Conservation (phyloP, 225 moss, liverwort and hornwort species). For the Lunularia cruciata region DNA sequence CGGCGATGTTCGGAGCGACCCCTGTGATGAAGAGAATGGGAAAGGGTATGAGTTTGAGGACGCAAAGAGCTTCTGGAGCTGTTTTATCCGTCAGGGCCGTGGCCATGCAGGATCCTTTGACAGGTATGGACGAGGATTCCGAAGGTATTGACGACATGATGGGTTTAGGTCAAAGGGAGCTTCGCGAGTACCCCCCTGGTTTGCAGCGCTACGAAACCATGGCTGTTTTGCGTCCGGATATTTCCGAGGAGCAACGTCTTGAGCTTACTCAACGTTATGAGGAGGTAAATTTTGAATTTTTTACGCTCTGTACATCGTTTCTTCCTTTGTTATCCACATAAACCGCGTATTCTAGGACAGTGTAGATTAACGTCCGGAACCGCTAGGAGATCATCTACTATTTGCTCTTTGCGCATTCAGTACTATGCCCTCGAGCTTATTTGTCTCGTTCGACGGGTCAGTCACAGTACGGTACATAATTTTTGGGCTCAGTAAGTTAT, state of each 20-base stretch:
- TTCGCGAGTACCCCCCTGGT: slow-evolving; percentile 90
- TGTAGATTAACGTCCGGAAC: too few relatives aligned
- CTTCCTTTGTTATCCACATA: neutral
- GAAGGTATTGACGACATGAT: slow-evolving; percentile 73
- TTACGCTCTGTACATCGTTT: neutral
- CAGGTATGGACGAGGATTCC: slow-evolving; percentile 68
- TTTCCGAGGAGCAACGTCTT: slow-evolving; percentile 93
- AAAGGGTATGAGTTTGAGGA: neutral
- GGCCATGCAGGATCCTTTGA: slow-evolving; percentile 82
- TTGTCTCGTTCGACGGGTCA: too few relatives aligned
- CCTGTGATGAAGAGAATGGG: slow-evolving; percentile 1
- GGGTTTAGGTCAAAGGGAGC: slow-evolving; percentile 75
- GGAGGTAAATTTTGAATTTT: slow-evolving; percentile 53
- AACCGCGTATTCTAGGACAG: too few relatives aligned
- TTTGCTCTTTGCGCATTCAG: too few relatives aligned
- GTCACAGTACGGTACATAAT: too few relatives aligned
- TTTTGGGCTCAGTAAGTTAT: too few relatives aligned
- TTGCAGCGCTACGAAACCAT: slow-evolving; percentile 98
- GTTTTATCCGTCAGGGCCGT: slow-evolving; percentile 53
- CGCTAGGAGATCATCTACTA: too few relatives aligned
- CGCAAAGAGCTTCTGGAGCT: slow-evolving; percentile 1
- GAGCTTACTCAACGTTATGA: slow-evolving; percentile 97
- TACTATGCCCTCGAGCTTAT: too few relatives aligned
- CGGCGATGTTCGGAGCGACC: neutral
- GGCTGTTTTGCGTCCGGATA: slow-evolving; percentile 92